A percentile compares a stretch with the other conserved stretches of the same genome.
These are phyloP conservation scores for Parastagonospora nodorum DNA, from an alignment of 2,329 filamentous ascomycete genomes.

Conservation along the genomic window DNA sequence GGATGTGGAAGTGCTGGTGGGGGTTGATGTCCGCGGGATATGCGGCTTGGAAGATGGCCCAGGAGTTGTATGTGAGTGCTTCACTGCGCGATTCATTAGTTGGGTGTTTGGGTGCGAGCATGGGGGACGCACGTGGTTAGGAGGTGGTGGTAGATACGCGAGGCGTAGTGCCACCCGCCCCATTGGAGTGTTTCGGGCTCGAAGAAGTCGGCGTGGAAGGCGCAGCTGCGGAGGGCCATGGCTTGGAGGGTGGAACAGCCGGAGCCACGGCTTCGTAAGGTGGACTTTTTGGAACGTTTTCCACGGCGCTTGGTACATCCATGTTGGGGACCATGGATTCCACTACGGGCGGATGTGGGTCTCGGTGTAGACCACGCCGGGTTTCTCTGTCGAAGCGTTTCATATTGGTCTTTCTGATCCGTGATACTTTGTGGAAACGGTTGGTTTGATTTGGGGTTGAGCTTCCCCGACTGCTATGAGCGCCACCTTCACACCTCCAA, in stretches of 20 bases:
- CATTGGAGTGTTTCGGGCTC: conserved; percentile 18
- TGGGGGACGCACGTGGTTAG: conserved; percentile 9
- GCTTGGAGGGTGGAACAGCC: conserved; percentile 20
- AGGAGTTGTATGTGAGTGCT: conserved; percentile 18
- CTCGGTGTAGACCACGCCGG: conserved; percentile 25
- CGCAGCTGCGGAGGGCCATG: conserved; percentile 23
- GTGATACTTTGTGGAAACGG: too few species aligned
- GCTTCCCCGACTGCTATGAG: too few species aligned
- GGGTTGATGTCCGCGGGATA: conserved; percentile 22
- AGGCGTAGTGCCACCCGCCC: conserved; percentile 24
- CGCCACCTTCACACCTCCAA: too few species aligned
- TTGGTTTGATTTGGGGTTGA: too few species aligned
- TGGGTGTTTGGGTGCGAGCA: not conserved
- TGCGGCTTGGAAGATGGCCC: conserved; percentile 21
- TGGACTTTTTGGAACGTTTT: conserved; percentile 12
- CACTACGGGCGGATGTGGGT: conserved; percentile 6
- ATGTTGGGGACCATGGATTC: conserved; percentile 24
- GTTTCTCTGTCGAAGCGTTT: not conserved
- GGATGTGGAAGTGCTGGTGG: conserved; percentile 14
- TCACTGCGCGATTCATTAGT: too few species aligned
- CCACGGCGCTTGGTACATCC: conserved; percentile 20
- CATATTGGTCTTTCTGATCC: not conserved
- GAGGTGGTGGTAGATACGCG: conserved; percentile 19
- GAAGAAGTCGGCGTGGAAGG: conserved; percentile 22
- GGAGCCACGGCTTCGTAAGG: conserved; percentile 9